These are phyloP conservation scores for Acanthamoeba quina DNA, from an alignment of 208 protist genomes.

Conservation along the genomic window DNA sequence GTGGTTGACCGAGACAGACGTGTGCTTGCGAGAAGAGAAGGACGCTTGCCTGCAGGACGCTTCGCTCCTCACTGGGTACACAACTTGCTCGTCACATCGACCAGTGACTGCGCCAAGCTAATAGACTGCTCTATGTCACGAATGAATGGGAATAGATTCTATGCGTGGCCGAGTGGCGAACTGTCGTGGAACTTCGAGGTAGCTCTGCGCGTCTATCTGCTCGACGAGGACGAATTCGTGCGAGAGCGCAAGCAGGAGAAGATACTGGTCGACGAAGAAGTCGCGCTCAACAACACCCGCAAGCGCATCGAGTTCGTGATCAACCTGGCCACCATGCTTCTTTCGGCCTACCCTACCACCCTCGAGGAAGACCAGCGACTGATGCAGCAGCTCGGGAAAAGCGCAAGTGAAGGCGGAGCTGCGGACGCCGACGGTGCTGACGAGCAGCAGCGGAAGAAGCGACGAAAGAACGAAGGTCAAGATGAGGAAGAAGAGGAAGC, in stretches of 20 bases:
- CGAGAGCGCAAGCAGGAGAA: slow-evolving; percentile 1
- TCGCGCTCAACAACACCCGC: neutral
- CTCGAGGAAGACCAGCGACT: neutral
- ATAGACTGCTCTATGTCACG: neutral
- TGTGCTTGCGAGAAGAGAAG: neutral
- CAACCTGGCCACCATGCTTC: slow-evolving; percentile 2
- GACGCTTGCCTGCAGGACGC: slow-evolving; percentile 16
- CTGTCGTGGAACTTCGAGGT: slow-evolving; percentile 23
- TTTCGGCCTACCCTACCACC: neutral
- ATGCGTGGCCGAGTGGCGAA: slow-evolving; percentile 20
- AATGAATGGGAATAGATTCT: neutral
- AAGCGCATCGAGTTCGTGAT: neutral
- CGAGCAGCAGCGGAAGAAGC: neutral
- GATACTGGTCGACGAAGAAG: slow-evolving; percentile 5
- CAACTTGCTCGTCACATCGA: too few species aligned
- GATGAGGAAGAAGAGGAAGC: too few species aligned
- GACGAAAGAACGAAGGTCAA: neutral
- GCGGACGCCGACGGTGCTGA: neutral
- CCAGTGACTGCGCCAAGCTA: too few species aligned
- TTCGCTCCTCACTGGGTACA: slow-evolving; percentile 20
- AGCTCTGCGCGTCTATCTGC: slow-evolving; percentile 26
- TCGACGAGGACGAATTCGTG: neutral
- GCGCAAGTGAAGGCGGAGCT: neutral
- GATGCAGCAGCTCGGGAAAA: neutral
- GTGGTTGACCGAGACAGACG: neutral